phyloP scores from a whole-genome alignment of 73 alveolate genomes.

The Tetrahymena malaccensis region DNA sequence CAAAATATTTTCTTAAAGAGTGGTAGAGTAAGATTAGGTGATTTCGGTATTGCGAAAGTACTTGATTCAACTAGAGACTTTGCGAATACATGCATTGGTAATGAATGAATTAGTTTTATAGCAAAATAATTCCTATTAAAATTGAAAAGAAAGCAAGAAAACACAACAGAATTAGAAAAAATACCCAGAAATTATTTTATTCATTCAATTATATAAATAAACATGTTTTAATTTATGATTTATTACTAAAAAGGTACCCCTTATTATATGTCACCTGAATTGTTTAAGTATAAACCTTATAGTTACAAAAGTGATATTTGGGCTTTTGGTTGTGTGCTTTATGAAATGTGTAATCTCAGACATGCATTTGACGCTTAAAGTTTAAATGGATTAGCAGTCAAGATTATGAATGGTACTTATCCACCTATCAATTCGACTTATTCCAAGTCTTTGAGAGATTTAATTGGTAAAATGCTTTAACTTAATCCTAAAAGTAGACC shows the following conservation, averaged over 20 bases:
- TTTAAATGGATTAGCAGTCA: slow-evolving; percentile 94
- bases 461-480: slow-evolving; percentile 84
- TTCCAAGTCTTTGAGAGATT: slow-evolving; percentile 81
- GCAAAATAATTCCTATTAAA: too few species aligned
- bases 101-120: not conserved
- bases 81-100: slow-evolving; percentile 94
- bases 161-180: not conserved
- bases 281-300: slow-evolving; percentile 92
- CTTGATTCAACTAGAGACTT: slow-evolving; percentile 90
- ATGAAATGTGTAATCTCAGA: slow-evolving; percentile 93
- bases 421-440: slow-evolving; percentile 84
- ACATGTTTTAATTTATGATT: too few species aligned
- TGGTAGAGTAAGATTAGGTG: slow-evolving; percentile 96
- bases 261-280: slow-evolving; percentile 98
- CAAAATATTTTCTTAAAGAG: slow-evolving; percentile 93
- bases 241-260: slow-evolving; percentile 56
- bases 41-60: slow-evolving; percentile 97
- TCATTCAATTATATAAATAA: too few species aligned
- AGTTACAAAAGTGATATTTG: slow-evolving; percentile 96
- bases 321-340: slow-evolving; percentile 97
- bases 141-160: too few species aligned
- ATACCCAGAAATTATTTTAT: not conserved
- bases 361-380: slow-evolving; percentile 98
- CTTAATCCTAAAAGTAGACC: slow-evolving; percentile 91
- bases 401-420: slow-evolving; percentile 90